Evolutionary conservation across 805 yeast species (phyloP).

Genomic region (Metschnikowia koreensis): DNA sequence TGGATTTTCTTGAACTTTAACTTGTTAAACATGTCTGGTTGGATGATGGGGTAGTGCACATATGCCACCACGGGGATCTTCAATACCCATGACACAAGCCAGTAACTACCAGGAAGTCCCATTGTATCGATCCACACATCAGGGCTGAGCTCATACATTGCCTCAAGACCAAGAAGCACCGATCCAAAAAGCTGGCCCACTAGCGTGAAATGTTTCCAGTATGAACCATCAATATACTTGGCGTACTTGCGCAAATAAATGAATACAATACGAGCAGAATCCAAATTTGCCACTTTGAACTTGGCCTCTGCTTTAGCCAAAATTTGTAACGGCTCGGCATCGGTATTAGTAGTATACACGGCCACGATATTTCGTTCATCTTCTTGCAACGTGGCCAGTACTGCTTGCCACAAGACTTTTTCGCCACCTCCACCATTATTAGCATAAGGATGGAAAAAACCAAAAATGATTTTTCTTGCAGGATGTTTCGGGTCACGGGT

Average conservation of each 20-base stretch:
- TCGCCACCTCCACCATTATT: slow-evolving; percentile 99
- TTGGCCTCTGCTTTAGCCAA: slow-evolving; percentile 51
- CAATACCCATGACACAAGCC: slow-evolving; percentile 53
- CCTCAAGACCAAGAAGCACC: slow-evolving; percentile 63
- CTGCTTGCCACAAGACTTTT: slow-evolving; percentile 93
- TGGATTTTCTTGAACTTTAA: slow-evolving; percentile 32
- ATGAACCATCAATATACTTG: slow-evolving; percentile 60
- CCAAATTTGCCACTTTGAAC: slow-evolving; percentile 50
- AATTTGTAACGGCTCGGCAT: slow-evolving; percentile 48
- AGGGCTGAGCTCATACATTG: slow-evolving; percentile 65
- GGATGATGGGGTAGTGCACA: slow-evolving; percentile 93
- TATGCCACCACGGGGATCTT: slow-evolving; percentile 79
- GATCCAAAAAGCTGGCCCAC: slow-evolving; percentile 89
- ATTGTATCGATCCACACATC: slow-evolving; percentile 94
- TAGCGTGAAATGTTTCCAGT: slow-evolving; percentile 80
- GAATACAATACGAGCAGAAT: slow-evolving; percentile 55
- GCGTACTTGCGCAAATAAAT: slow-evolving; percentile 54
- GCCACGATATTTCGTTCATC: slow-evolving; percentile 54
- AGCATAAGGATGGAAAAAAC: slow-evolving; percentile 94
- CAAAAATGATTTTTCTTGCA: slow-evolving; percentile 52
- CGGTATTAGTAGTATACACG: slow-evolving; percentile 69
- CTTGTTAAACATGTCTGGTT: slow-evolving; percentile 78
- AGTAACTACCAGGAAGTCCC: slow-evolving; percentile 89
- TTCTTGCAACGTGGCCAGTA: slow-evolving; percentile 59
- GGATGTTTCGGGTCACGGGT: slow-evolving; percentile 37